Base-by-base conservation (phyloP, 2,329 filamentous ascomycete genomes). In the Diaporthe citrichinensis region DNA sequence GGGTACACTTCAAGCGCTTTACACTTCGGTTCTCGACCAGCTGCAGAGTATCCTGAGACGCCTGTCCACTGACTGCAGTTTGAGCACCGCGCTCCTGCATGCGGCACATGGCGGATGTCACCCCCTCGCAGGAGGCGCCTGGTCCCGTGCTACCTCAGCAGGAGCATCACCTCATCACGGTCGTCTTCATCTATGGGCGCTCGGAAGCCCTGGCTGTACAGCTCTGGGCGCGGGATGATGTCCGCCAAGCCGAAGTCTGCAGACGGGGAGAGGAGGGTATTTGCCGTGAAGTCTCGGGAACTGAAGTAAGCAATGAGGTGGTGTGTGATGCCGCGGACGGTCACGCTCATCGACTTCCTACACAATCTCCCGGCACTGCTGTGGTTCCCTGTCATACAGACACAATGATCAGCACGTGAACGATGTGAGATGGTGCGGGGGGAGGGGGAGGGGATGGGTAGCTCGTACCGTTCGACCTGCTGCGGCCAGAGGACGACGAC, bases 281-380 rank as follows among this genome's bases (percentile, higher is more conserved):
- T 59, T 5, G 62, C 44, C n/a, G 39, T 69, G 36, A 74, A 61
- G 62, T 51, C 62, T 10, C 62, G 36, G 49, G 41, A 46, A 36
- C 58, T 53, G 62, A 74, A 69, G 41, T 74, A 74, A 4, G 72
- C 72, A 14, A 74, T 55, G 12, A 74, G 72, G 44, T 74, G 72
- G 44, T 74, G 72, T 12, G 62, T 71, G 39, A 71, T 25, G 14
- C 72, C 72, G 15, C 41, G 39, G 23, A 74, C 53, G 31, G 72
- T 74, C 31, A 74, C 72, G 31, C 62, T 71, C 31, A 74, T 67
- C 31, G 28, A 44, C 25, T 68, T 69, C 36, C 72, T 59, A 41
- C 53, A 74, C 51, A 74, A 25, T 31, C 41, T 58, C 7, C 51
- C 36, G 20, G 53, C 28, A 28, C 53, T 53, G 20, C 65, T 69